phyloP scores from a whole-genome alignment of 495 filamentous ascomycete species.

The Daldinia loculata region DNA sequence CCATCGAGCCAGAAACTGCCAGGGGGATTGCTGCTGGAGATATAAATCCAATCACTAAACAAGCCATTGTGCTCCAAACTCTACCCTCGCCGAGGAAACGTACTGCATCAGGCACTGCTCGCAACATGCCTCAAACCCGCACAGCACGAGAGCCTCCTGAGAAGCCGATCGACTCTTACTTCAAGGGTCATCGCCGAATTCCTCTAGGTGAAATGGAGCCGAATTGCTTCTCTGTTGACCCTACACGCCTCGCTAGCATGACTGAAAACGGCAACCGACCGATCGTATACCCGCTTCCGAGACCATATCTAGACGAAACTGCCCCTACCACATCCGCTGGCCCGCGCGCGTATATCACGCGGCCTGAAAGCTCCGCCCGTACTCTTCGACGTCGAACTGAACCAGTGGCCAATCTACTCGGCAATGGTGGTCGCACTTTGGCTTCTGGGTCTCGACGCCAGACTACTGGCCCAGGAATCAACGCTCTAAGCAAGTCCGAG shows the following conservation, averaged over 20 bases:
- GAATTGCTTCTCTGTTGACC: constrained; percentile 71
- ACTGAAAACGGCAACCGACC: constrained; percentile 47
- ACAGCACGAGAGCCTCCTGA: constrained; percentile 57
- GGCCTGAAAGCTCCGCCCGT: constrained; percentile 26
- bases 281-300: constrained; percentile 57
- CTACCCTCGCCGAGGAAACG: constrained; percentile 51
- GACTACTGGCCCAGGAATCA: constrained; percentile 37
- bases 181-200: constrained; percentile 72
- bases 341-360: constrained; percentile 39
- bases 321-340: constrained; percentile 4
- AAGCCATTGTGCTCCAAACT: constrained; percentile 61
- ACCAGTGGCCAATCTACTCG: constrained; percentile 51
- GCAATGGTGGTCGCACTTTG: constrained; percentile 21
- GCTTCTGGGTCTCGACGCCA: constrained; percentile 47
- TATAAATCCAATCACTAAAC: constrained; percentile 88
- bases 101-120: constrained; percentile 45
- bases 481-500: constrained; percentile 30
- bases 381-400: constrained; percentile 52
- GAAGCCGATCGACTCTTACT: constrained; percentile 81
- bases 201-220: constrained; percentile 88
- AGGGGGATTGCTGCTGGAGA: constrained; percentile 82
- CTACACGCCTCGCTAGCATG: constrained; percentile 38
- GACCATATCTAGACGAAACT: constrained; percentile 54
- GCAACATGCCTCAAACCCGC: constrained; percentile 36
- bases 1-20: constrained; percentile 74